These are phyloP conservation scores for Oropetium thomaeum DNA, from an alignment of 176 grass and related monocot species.

Conservation along the genomic window DNA sequence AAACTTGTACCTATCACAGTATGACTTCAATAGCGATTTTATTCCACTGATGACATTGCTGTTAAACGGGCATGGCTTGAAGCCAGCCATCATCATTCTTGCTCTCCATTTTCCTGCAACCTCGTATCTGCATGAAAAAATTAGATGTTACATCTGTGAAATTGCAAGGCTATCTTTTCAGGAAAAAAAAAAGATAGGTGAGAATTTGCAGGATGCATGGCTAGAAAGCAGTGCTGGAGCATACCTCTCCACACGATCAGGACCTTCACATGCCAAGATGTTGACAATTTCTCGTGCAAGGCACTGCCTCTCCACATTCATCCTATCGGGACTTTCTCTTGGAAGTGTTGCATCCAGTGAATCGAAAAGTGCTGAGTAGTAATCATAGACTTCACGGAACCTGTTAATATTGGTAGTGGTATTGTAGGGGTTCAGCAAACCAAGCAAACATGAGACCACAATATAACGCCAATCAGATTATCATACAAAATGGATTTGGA, in stretches of 20 bases:
- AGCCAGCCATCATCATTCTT: conserved; percentile 95
- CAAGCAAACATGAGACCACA: background rate
- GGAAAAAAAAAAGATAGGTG: background rate
- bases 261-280: conserved; percentile 90
- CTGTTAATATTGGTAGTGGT: conserved; percentile 30
- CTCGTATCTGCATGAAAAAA: conserved; percentile 64
- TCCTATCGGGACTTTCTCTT: conserved; percentile 80
- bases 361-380: conserved; percentile 91
- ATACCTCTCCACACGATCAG: conserved; percentile 98
- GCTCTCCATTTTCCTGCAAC: conserved; percentile 95
- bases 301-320: conserved; percentile 96
- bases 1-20: conserved; percentile 78
- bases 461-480: background rate
- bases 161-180: background rate
- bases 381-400: conserved; percentile 92
- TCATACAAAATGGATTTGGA: background rate
- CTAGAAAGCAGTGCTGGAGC: background rate
- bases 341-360: conserved; percentile 93
- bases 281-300: conserved; percentile 97
- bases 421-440: background rate
- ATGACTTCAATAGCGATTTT: conserved; percentile 59
- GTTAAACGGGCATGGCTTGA: conserved; percentile 60
- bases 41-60: conserved; percentile 52
- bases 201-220: background rate
- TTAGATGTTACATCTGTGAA: background rate